These are phyloP conservation scores for Penicillium corylophilum DNA, from an alignment of 2,329 filamentous ascomycete genomes.

Conservation along the genomic window DNA sequence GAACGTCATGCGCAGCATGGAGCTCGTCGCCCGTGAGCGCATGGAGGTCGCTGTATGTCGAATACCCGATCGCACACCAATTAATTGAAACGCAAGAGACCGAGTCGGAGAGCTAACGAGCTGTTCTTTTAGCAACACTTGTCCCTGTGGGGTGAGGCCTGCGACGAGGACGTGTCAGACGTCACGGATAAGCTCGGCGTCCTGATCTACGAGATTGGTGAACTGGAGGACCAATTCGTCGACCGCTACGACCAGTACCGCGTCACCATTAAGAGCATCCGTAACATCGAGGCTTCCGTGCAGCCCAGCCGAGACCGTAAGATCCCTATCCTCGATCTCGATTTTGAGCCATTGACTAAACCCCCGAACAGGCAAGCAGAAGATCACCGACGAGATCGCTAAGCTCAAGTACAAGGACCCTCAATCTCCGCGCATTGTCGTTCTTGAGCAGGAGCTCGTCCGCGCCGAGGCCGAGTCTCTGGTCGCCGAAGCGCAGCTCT, in stretches of 20 bases:
- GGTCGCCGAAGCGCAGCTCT: slow-evolving; percentile 94
- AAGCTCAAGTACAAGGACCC: slow-evolving; percentile 99
- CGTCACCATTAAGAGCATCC: slow-evolving; percentile 98
- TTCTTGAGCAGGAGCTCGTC: slow-evolving; percentile 97
- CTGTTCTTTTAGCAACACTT: slow-evolving; percentile 77
- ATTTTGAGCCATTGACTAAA: slow-evolving; percentile 6
- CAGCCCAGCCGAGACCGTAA: slow-evolving; percentile 95
- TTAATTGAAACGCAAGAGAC: background rate
- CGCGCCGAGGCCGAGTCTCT: slow-evolving; percentile 98
- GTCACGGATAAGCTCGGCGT: slow-evolving; percentile 99
- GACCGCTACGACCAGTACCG: slow-evolving; percentile 99
- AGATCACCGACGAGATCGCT: slow-evolving; percentile 97
- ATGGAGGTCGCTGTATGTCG: slow-evolving; percentile 93
- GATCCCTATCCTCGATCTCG: slow-evolving; percentile 31
- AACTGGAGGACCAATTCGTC: slow-evolving; percentile 97
- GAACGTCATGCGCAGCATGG: slow-evolving; percentile 98
- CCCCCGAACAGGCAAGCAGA: slow-evolving; percentile 75
- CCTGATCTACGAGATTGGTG: slow-evolving; percentile 95
- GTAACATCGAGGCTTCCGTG: slow-evolving; percentile 97
- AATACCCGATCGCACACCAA: background rate
- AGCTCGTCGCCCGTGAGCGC: slow-evolving; percentile 88
- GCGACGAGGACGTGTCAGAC: slow-evolving; percentile 97
- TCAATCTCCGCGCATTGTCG: slow-evolving; percentile 94
- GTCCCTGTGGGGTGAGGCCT: slow-evolving; percentile 92
- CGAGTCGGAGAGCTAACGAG: slow-evolving; percentile 17